Percentiles rank a stretch among this genome's conserved stretches.
Evolutionary conservation across 164 flowering plant genomes (phyloP).

Genomic region (Malania oleifera): DNA sequence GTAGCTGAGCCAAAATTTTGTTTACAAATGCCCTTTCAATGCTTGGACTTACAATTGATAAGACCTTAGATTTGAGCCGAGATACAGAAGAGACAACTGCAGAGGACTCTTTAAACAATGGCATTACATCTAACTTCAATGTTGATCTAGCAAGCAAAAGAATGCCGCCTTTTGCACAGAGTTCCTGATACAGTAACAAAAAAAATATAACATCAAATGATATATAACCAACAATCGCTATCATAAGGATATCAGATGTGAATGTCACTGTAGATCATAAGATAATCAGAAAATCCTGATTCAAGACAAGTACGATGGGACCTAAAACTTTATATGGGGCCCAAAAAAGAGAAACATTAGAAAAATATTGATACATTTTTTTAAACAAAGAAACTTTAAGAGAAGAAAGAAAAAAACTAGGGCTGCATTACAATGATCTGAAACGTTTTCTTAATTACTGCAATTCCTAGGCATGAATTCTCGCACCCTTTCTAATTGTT

Average conservation of each 20-base stretch:
- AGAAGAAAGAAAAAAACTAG: too few relatives aligned
- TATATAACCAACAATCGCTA: background rate
- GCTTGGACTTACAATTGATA: constrained; percentile 74
- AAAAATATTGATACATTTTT: background rate
- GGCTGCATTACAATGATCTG: background rate
- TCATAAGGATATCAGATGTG: background rate
- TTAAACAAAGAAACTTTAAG: too few relatives aligned
- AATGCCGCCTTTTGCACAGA: constrained; percentile 78
- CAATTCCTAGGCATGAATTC: background rate
- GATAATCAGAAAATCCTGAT: background rate
- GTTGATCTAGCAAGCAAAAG: constrained; percentile 66
- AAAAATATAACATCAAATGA: background rate
- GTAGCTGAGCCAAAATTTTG: constrained; percentile 1
- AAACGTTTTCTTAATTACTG: background rate
- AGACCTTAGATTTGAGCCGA: constrained; percentile 77
- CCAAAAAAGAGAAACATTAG: background rate
- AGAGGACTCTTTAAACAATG: constrained; percentile 28
- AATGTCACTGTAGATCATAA: background rate
- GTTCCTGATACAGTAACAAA: constrained; percentile 45
- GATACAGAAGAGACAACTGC: constrained; percentile 58
- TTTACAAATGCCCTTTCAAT: background rate
- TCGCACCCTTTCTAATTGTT: too few relatives aligned
- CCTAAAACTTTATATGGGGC: background rate
- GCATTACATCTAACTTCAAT: constrained; percentile 46
- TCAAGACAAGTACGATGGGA: background rate